Evolutionary conservation across 306 rosid genomes (phyloP).

Genomic region (Datisca glomerata): DNA sequence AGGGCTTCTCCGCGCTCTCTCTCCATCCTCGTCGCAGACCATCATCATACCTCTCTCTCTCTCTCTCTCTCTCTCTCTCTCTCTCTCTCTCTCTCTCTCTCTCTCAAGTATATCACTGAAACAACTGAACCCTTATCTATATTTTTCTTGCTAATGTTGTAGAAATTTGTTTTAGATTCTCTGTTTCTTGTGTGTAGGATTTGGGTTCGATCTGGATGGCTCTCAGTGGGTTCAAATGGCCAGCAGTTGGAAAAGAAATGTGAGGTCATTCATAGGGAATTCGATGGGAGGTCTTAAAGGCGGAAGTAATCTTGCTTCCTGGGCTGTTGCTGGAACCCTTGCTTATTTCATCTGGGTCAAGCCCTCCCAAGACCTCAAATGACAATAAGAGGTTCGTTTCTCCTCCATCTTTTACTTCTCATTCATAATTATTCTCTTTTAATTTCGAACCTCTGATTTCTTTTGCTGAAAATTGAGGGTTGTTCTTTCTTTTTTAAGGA

Average conservation of each 20-base stretch:
- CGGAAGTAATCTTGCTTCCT: slow-evolving; percentile 66
- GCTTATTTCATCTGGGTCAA: slow-evolving; percentile 94
- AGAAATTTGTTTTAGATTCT: no score
- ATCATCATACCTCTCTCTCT: no score
- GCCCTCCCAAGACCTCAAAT: slow-evolving; percentile 77
- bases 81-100: no score
- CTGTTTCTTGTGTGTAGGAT: no score
- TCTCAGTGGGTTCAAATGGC: slow-evolving; percentile 20
- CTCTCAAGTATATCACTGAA: no score
- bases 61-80: no score
- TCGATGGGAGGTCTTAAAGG: slow-evolving; percentile 81
- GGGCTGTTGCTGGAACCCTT: slow-evolving; percentile 90
- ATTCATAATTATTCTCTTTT: neutral
- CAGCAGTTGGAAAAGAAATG: slow-evolving; percentile 65
- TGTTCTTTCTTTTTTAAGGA: no score
- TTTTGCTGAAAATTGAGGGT: neutral
- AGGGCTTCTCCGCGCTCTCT: no score
- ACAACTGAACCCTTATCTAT: no score
- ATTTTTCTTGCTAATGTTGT: no score
- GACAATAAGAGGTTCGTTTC: slow-evolving; percentile 45
- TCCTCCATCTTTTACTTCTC: neutral
- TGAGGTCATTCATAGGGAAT: slow-evolving; percentile 62
- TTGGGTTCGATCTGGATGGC: no score
- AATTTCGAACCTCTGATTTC: neutral
- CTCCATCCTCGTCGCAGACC: no score